Evolutionary conservation across 2,329 filamentous ascomycete species (phyloP).

Genomic region (Gremmenia infestans): DNA sequence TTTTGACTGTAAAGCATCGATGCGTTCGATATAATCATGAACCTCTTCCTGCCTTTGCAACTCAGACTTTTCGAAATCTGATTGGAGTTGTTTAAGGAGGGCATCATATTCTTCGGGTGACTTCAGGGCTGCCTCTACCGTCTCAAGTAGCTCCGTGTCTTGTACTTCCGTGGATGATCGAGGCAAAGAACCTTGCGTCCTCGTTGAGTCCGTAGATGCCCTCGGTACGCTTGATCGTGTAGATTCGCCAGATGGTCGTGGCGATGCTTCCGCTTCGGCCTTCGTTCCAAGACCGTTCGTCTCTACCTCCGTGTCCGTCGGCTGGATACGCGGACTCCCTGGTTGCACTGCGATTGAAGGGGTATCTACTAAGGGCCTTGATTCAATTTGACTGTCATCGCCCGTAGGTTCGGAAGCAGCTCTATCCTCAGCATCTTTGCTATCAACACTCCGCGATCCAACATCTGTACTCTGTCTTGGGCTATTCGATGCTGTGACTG

Average conservation of each 20-base stretch:
- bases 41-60: conserved; percentile 71
- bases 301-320: conserved; percentile 1
- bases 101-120: conserved; percentile 35
- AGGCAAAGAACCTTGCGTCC: conserved; percentile 14
- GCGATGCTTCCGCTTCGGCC: conserved; percentile 15
- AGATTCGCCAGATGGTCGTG: conserved; percentile 28
- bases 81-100: conserved; percentile 34
- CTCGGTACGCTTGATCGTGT: conserved; percentile 21
- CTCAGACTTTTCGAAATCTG: conserved; percentile 27
- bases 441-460: conserved; percentile 19
- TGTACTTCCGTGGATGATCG: conserved; percentile 29
- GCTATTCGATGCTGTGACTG: conserved; percentile 40
- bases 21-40: conserved; percentile 77
- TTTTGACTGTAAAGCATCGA: conserved; percentile 89
- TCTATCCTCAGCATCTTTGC: conserved; percentile 5
- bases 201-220: conserved; percentile 23
- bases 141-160: conserved; percentile 9
- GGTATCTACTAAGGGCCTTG: background rate
- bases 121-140: conserved; percentile 7
- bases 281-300: conserved; percentile 12
- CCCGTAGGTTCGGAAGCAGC: background rate
- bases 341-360: conserved; percentile 16
- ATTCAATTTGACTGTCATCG: background rate
- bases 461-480: conserved; percentile 41
- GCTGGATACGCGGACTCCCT: conserved; percentile 1